Evolutionary conservation across 2,329 filamentous ascomycete species (phyloP).

Genomic region (Ophidiomyces ophidiicola): DNA sequence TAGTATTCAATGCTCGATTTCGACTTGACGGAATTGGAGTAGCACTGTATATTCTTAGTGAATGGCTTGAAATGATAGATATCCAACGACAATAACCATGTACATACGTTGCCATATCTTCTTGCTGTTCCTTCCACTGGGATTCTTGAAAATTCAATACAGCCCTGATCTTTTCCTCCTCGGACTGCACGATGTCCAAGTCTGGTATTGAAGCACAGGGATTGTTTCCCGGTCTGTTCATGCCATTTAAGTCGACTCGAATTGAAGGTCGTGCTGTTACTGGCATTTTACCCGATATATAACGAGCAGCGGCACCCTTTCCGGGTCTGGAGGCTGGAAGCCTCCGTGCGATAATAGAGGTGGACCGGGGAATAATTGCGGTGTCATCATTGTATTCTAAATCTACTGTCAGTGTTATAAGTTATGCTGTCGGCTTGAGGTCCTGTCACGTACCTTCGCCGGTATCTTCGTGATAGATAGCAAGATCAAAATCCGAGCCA

Average conservation of each 20-base stretch:
- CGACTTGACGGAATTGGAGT: slow-evolving; percentile 34
- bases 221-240: slow-evolving; percentile 24
- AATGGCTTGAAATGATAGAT: slow-evolving; percentile 9
- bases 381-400: slow-evolving; percentile 96
- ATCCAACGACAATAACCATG: slow-evolving; percentile 20
- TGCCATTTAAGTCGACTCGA: slow-evolving; percentile 47
- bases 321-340: slow-evolving; percentile 74
- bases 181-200: slow-evolving; percentile 70
- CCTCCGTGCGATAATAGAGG: slow-evolving; percentile 79
- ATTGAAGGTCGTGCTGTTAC: slow-evolving; percentile 71
- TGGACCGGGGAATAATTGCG: slow-evolving; percentile 89
- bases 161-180: slow-evolving; percentile 85
- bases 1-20: slow-evolving; percentile 34
- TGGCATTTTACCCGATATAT: slow-evolving; percentile 93
- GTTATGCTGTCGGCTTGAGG: background rate
- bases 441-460: slow-evolving; percentile 62
- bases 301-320: slow-evolving; percentile 80
- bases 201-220: slow-evolving; percentile 41
- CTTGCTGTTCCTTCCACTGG: slow-evolving; percentile 86
- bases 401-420: slow-evolving; percentile 16
- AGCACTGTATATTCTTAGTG: slow-evolving; percentile 23
- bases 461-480: slow-evolving; percentile 84
- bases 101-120: slow-evolving; percentile 72
- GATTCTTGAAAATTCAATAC: slow-evolving; percentile 84
- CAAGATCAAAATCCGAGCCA: slow-evolving; percentile 89